Percentiles rank a stretch among this genome's conserved stretches.
Conservation (phyloP, 768 basidiomycete species). For the Pleurotus giganteus region DNA sequence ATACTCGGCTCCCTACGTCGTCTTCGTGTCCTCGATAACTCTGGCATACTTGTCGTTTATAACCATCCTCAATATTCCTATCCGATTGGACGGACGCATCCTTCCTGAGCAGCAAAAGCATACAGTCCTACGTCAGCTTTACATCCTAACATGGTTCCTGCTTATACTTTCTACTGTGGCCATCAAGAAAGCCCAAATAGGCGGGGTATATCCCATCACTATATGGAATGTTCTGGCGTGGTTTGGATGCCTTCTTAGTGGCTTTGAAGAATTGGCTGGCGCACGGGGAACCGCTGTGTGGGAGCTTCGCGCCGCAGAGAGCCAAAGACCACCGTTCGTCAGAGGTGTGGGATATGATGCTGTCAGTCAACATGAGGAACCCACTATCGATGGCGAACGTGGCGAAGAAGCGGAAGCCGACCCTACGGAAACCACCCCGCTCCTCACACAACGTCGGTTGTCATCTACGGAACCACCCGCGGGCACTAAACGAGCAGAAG, state of each 20-base stretch:
- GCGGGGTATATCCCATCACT: slow-evolving; percentile 56
- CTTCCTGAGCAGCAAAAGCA: slow-evolving; percentile 41
- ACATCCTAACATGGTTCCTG: slow-evolving; percentile 54
- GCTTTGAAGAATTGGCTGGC: slow-evolving; percentile 27
- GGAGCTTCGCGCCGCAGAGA: slow-evolving; percentile 5
- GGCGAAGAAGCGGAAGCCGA: slow-evolving; percentile 30
- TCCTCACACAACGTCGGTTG: slow-evolving; percentile 29
- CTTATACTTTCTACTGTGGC: slow-evolving; percentile 48
- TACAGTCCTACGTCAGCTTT: slow-evolving; percentile 47
- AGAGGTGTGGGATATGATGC: slow-evolving; percentile 20
- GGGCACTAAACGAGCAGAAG: slow-evolving; percentile 16
- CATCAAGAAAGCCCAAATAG: slow-evolving; percentile 39
- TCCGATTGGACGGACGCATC: slow-evolving; percentile 27
- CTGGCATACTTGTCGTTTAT: slow-evolving; percentile 44
- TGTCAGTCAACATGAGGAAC: slow-evolving; percentile 11
- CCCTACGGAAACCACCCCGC: slow-evolving; percentile 57
- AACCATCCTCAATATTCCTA: slow-evolving; percentile 32
- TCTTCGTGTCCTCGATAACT: slow-evolving; percentile 42
- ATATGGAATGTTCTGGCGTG: slow-evolving; percentile 50
- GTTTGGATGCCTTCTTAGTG: slow-evolving; percentile 39
- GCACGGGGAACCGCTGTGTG: slow-evolving; percentile 13
- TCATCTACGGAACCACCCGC: background rate
- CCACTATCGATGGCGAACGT: no score
- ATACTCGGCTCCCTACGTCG: slow-evolving; percentile 51
- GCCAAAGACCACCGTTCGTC: slow-evolving; percentile 11